These are phyloP conservation scores for Kluyveromyces nonfermentans DNA, from an alignment of 805 yeast genomes.

Conservation along the genomic window DNA sequence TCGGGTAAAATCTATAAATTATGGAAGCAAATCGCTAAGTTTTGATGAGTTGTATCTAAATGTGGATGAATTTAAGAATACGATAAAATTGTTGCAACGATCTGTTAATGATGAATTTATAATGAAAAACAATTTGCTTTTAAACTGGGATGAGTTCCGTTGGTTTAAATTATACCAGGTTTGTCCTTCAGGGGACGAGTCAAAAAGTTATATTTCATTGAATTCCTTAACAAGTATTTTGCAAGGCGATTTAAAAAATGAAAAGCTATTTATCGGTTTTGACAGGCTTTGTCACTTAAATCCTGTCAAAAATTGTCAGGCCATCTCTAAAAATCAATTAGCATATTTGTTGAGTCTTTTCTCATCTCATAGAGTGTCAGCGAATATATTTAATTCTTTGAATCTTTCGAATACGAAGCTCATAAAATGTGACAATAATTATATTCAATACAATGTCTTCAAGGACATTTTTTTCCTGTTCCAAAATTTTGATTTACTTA, in stretches of 20 bases:
- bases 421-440: conserved; percentile 24
- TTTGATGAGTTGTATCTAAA: conserved; percentile 31
- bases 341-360: conserved; percentile 25
- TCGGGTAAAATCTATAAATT: conserved; percentile 29
- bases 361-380: conserved; percentile 33
- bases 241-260: conserved; percentile 33
- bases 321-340: conserved; percentile 31
- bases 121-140: conserved; percentile 16
- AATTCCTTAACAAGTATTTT: conserved; percentile 34
- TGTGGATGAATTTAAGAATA: conserved; percentile 24
- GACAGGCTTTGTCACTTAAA: conserved; percentile 23
- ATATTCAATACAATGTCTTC: conserved; percentile 29
- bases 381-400: conserved; percentile 28
- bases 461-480: conserved; percentile 33
- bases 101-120: conserved; percentile 26
- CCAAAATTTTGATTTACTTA: conserved; percentile 33
- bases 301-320: conserved; percentile 20
- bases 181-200: conserved; percentile 12
- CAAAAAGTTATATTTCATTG: conserved; percentile 27
- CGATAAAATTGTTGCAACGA: conserved; percentile 27
- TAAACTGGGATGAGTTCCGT: conserved; percentile 29
- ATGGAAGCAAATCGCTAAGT: conserved; percentile 30
- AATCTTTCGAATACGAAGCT: conserved; percentile 23
- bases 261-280: conserved; percentile 28
- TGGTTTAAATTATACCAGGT: conserved; percentile 23